A percentile compares a stretch with the other conserved stretches of the same genome.
Conservation (phyloP, 2,329 filamentous ascomycete species). For the Pyrenochaeta sp. region DNA sequence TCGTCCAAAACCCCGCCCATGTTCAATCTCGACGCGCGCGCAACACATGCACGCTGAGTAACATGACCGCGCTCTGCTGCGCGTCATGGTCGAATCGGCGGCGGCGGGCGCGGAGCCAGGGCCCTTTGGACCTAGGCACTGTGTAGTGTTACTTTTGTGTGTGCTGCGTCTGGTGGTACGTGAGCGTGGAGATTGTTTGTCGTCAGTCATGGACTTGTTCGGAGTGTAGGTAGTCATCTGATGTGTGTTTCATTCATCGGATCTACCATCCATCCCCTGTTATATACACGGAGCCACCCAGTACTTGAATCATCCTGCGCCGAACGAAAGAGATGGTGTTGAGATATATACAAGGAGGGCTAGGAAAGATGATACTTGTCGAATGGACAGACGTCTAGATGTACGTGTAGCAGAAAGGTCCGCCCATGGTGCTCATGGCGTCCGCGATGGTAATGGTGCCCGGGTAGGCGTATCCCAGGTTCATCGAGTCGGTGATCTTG, state of each 20-base stretch:
- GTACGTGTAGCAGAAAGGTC: conserved; percentile 58
- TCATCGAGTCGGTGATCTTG: conserved; percentile 54
- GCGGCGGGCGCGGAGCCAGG: conserved; percentile 9
- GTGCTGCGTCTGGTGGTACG: not conserved
- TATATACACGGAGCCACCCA: not conserved
- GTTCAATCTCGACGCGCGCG: conserved; percentile 17
- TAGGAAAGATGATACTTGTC: not conserved
- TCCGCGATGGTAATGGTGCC: conserved; percentile 46
- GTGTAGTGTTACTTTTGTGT: not conserved
- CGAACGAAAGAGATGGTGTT: conserved; percentile 1
- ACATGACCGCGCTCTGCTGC: conserved; percentile 26
- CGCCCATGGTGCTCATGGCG: conserved; percentile 54
- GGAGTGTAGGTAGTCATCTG: not conserved
- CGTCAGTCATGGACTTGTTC: not conserved
- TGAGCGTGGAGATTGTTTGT: not conserved
- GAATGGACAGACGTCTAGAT: conserved; percentile 17
- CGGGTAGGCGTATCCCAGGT: conserved; percentile 48
- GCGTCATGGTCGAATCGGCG: conserved; percentile 28
- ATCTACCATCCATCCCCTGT: not conserved
- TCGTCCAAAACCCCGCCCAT: conserved; percentile 23
- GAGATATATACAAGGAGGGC: conserved; percentile 12
- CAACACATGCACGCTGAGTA: conserved; percentile 18
- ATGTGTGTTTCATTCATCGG: not conserved
- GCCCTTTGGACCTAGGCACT: not conserved
- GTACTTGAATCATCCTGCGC: not conserved